Evolutionary conservation across 257 asterid species (phyloP), one percentile per base, ranked within the genome.

Genomic region (Galeopsis tetrahit): DNA sequence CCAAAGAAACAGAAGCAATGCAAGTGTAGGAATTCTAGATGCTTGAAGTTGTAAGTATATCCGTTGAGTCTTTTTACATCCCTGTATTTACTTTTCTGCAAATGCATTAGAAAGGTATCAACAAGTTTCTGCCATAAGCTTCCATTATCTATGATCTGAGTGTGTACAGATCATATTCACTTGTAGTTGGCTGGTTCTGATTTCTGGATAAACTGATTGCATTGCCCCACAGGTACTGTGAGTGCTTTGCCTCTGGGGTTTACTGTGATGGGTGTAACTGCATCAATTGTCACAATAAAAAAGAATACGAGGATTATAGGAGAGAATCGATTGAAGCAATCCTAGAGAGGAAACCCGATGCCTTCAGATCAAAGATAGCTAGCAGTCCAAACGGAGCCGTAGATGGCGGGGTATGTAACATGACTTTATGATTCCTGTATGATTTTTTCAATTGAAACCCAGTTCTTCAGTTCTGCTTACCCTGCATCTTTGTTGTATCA

Each of bases 261-360:
- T 85, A 81, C 71, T 90, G 97, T 56, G 84, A 87, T 77, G 90
- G 90, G 51, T 90, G 97, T 77, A 84, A 82, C 73, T 88, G 97
- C 81, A 32, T 63, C 40, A 80, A 83, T 48, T 88, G 96, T 75
- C 75, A 77, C 83, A 88, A 90, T 75, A 84, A 58, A 55, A 28
- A 72, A 61, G 86, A 79, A 55, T 59, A 78, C 33, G 96, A 86
- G 71, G 85, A 71, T 15, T 78, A 74, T 36, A 85, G 96, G 79
- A 82, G 78, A 69, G 88, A 55, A 65, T 82, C 91, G 10, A 70
- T 85, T 4, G 82, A 74, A 1, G 74, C 82, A 14, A 77, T 80
- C 65, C 63, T 84, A 55, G 96, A 87, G 83, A 83, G 89, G 63
- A 87, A 85, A 75, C 92, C 84, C 1, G 80, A 86, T 80, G 93